Evolutionary conservation across 2,329 filamentous ascomycete species (phyloP), one percentile per base, ranked within the genome.

Genomic region (Monosporascus sp.): DNA sequence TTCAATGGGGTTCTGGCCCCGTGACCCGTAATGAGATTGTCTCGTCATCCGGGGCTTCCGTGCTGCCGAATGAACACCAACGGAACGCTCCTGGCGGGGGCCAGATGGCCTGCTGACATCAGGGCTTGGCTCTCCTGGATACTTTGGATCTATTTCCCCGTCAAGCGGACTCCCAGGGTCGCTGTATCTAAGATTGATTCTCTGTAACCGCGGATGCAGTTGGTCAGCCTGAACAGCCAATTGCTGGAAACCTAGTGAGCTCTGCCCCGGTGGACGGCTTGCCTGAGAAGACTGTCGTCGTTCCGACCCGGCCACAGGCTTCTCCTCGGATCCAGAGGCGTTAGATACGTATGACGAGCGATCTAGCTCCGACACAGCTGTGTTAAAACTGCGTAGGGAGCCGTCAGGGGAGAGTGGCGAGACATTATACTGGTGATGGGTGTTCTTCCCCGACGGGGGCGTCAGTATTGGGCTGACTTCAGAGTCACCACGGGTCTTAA

Each of bases 401-500:
- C 31, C 51, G 37, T 22, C 43, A 5, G 57, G 55, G 1, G 58
- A 58, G 7, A 66, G 45, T 1, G 64, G 64, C n/a, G 64, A 66
- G 37, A 66, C 64, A 9, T 59, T 50, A 40, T 63, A 51, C 27
- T 48, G 50, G 22, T 45, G 54, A 48, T 57, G 56, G 3, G 27
- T 22, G n/a, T 51, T 49, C 20, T 40, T 58, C 26, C 49, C 55
- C 8, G 58, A 53, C 14, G 50, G 53, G 7, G 60, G 52, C 4
- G 58, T 56, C 14, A 57, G 52, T 11, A 66, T 26, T 9, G 64
- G 64, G 48, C 64, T 66, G 20, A 66, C 57, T 2, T 56, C 40
- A 9, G 55, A 52, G 17, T 59, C 57, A 1, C 58, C 55, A 3
- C 52, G 50, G 24, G 50, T 49, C 41, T 51, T 56, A 24, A 58